phyloP scores from a whole-genome alignment of 129 eudicot genomes.

The Lactuca saligna region DNA sequence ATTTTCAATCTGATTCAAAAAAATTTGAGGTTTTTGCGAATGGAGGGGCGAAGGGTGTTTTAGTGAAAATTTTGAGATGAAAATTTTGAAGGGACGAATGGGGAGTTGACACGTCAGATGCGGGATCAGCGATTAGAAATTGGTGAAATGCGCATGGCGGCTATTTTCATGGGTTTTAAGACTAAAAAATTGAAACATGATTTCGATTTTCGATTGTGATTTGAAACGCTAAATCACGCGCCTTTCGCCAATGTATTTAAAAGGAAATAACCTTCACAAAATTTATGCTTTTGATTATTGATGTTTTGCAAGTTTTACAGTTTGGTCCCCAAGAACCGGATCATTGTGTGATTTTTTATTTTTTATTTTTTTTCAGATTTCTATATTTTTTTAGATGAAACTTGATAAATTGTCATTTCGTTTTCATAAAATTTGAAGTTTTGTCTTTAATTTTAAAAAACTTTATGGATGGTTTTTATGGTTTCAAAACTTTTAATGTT shows the following conservation, averaged over 20 bases:
- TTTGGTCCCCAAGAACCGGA: neutral
- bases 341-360: too few relatives aligned
- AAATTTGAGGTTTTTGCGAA: slow-evolving; percentile 20
- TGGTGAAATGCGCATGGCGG: slow-evolving; percentile 23
- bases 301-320: neutral
- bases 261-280: neutral
- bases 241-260: slow-evolving; percentile 8
- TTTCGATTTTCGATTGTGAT: slow-evolving; percentile 16
- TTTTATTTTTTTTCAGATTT: too few relatives aligned
- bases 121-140: neutral
- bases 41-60: slow-evolving; percentile 17
- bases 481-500: too few relatives aligned
- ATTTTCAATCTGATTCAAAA: slow-evolving; percentile 32
- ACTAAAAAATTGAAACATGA: slow-evolving; percentile 5
- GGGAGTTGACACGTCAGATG: slow-evolving; percentile 21
- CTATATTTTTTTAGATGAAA: too few relatives aligned
- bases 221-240: slow-evolving; percentile 27
- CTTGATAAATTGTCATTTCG: too few relatives aligned
- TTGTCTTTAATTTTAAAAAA: too few relatives aligned
- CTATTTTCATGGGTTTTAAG: slow-evolving; percentile 15
- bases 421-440: too few relatives aligned
- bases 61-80: slow-evolving; percentile 1
- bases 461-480: too few relatives aligned
- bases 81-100: slow-evolving; percentile 23
- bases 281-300: neutral